A percentile compares a stretch with the other conserved stretches of the same genome.
Conservation (phyloP, 805 yeast genomes). For the Suhomyces pyralidae region DNA sequence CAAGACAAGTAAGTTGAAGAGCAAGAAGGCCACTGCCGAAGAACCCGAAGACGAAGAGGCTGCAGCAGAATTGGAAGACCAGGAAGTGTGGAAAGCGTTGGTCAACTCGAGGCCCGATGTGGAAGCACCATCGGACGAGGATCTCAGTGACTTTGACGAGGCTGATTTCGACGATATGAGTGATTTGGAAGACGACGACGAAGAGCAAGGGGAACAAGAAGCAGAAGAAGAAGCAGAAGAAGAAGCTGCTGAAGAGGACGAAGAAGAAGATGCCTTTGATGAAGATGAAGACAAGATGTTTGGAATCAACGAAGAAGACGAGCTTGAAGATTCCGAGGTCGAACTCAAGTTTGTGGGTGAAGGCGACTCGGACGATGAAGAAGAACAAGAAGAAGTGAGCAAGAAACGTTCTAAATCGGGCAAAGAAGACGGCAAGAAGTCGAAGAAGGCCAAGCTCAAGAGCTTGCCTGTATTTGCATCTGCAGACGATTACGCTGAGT, state of each 20-base stretch:
- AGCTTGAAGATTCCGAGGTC: conserved; percentile 12
- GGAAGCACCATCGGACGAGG: conserved; percentile 43
- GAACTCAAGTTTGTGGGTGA: conserved; percentile 21
- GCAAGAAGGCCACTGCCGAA: conserved; percentile 21
- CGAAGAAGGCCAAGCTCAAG: conserved; percentile 57
- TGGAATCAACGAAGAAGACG: conserved; percentile 27
- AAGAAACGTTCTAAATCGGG: conserved; percentile 21
- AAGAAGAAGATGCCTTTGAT: conserved; percentile 11
- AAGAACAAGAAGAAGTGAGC: conserved; percentile 14
- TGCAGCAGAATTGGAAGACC: conserved; percentile 55
- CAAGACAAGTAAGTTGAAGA: conserved; percentile 43
- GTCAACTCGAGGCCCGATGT: conserved; percentile 72
- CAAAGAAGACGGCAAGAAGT: conserved; percentile 29
- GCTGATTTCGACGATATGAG: conserved; percentile 40
- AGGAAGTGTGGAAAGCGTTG: conserved; percentile 77
- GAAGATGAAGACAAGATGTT: conserved; percentile 22
- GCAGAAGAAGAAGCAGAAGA: conserved; percentile 24
- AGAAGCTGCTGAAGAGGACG: conserved; percentile 19
- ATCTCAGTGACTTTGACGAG: conserved; percentile 41
- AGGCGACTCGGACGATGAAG: conserved; percentile 27
- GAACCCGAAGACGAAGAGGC: conserved; percentile 31
- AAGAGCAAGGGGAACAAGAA: conserved; percentile 19
- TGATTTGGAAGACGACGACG: conserved; percentile 38
- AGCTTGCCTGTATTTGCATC: conserved; percentile 83
- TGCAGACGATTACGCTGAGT: conserved; percentile 80